Conservation (phyloP, 441 rosid species). For the Erodium chrysanthum region DNA sequence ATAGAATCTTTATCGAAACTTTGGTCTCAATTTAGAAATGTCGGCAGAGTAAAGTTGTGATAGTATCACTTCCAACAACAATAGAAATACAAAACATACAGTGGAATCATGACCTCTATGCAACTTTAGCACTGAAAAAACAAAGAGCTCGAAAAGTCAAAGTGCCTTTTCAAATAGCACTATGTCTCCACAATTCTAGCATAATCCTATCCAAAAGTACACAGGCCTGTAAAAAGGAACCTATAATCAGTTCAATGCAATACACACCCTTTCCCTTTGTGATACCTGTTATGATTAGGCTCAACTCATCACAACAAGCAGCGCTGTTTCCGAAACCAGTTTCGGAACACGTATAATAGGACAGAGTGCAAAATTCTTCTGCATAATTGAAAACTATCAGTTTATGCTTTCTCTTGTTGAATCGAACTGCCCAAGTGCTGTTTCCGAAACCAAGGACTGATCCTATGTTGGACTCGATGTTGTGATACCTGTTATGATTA, state of each 20-base stretch:
- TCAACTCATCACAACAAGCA: not conserved
- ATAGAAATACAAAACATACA: constrained; percentile 12
- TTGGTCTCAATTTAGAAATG: no score
- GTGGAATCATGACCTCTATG: constrained; percentile 14
- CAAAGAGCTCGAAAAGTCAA: constrained; percentile 24
- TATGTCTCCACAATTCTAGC: constrained; percentile 28
- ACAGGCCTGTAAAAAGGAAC: constrained; percentile 10
- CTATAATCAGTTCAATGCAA: constrained; percentile 3
- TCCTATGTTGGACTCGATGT: no score
- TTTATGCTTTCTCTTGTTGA: no score
- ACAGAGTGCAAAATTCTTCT: not conserved
- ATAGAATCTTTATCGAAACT: no score
- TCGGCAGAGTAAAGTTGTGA: no score
- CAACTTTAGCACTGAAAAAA: constrained; percentile 1
- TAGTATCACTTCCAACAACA: no score
- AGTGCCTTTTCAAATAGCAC: constrained; percentile 14
- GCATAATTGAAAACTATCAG: not conserved
- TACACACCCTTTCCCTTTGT: not conserved
- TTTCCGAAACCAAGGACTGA: no score
- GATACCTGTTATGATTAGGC: not conserved
- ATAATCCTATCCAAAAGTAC: constrained; percentile 14
- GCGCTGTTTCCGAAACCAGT: no score
- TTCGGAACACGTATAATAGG: not conserved
- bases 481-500: no score
- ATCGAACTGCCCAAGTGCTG: no score